These are phyloP conservation scores for Sisymbrium altissimum DNA, from an alignment of 345 rosid species.

Conservation along the genomic window DNA sequence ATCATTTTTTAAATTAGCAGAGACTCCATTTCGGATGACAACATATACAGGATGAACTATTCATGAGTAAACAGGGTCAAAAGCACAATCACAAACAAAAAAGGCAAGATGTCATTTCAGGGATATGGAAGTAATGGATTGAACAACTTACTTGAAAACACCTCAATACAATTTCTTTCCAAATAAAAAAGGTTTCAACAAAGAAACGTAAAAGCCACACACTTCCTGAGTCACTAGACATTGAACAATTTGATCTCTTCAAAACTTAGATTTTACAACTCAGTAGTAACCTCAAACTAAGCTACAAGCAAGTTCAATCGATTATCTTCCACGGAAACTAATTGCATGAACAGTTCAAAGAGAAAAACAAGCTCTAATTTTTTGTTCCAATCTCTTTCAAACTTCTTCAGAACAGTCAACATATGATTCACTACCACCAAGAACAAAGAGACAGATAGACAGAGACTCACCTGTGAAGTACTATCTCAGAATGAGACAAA, in stretches of 20 bases:
- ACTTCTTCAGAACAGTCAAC: slow-evolving; percentile 7
- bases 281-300: slow-evolving; percentile 3
- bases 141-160: background rate
- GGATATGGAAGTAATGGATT: background rate
- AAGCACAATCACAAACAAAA: background rate
- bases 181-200: background rate
- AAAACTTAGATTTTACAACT: background rate
- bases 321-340: slow-evolving; percentile 11
- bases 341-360: slow-evolving; percentile 27
- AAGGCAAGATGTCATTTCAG: background rate
- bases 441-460: background rate
- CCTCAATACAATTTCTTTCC: background rate
- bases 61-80: background rate
- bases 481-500: slow-evolving; percentile 20
- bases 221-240: background rate
- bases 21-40: background rate
- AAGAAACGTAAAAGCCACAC: background rate
- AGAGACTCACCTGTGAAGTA: slow-evolving; percentile 14
- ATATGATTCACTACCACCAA: slow-evolving; percentile 7
- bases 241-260: background rate
- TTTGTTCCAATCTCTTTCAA: background rate
- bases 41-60: background rate
- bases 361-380: background rate
- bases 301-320: slow-evolving; percentile 5
- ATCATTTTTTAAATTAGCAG: background rate